A percentile compares a stretch with the other conserved stretches of the same genome.
Conservation (phyloP, 2,329 filamentous ascomycete species). For the Colletotrichum trifolii region DNA sequence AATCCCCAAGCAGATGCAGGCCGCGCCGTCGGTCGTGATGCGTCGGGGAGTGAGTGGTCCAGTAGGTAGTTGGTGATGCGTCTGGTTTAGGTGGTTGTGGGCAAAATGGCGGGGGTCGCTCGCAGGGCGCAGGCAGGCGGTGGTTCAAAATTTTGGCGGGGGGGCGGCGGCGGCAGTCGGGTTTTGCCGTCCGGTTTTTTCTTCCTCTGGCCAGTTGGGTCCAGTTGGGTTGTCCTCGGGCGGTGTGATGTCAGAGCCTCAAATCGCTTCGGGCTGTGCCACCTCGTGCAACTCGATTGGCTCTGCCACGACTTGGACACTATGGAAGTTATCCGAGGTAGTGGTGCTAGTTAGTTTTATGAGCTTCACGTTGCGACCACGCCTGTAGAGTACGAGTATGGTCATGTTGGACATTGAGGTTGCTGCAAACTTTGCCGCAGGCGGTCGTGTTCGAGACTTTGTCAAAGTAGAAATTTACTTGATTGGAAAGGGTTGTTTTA, state of each 20-base stretch:
- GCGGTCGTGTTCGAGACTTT: too few species aligned
- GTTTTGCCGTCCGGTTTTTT: conserved; percentile 23
- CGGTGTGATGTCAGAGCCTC: conserved; percentile 19
- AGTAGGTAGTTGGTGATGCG: neutral
- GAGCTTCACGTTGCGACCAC: too few species aligned
- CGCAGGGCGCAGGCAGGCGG: conserved; percentile 32
- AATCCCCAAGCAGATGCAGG: neutral
- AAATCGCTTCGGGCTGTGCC: too few species aligned
- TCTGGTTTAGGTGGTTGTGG: conserved; percentile 19
- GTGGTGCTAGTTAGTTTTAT: too few species aligned
- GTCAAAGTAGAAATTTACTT: too few species aligned
- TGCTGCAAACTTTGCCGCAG: too few species aligned
- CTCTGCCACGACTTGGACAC: too few species aligned
- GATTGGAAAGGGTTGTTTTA: too few species aligned
- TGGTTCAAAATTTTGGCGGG: conserved; percentile 52
- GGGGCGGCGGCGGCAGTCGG: conserved; percentile 22
- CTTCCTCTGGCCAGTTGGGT: neutral
- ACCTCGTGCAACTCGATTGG: too few species aligned
- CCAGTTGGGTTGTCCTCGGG: neutral
- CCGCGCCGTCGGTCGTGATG: neutral
- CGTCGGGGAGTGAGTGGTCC: neutral
- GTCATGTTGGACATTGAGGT: too few species aligned
- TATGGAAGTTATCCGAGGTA: too few species aligned
- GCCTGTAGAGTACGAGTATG: too few species aligned
- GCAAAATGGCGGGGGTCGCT: conserved; percentile 32